These are phyloP conservation scores for Candida wancherniae DNA, from an alignment of 805 yeast species.

Conservation along the genomic window DNA sequence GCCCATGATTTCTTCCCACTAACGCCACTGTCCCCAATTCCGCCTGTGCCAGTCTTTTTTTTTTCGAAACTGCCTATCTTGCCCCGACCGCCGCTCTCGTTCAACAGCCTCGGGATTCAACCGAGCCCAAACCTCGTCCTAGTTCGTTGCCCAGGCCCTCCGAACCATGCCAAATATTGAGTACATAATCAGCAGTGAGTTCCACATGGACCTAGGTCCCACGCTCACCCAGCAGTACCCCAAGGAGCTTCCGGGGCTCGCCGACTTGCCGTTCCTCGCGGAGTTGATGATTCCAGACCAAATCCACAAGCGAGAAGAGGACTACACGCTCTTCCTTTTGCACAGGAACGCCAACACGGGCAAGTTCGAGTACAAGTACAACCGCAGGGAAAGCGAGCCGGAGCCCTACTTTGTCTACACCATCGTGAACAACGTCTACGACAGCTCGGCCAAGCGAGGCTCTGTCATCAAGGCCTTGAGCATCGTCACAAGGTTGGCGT, in stretches of 20 bases:
- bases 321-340: constrained; percentile 53
- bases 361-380: constrained; percentile 34
- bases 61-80: too few relatives aligned
- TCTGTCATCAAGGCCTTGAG: constrained; percentile 56
- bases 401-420: constrained; percentile 52
- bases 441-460: constrained; percentile 49
- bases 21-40: too few relatives aligned
- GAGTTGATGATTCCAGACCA: constrained; percentile 62
- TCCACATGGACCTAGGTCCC: constrained; percentile 75
- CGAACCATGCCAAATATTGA: constrained; percentile 37
- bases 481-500: constrained; percentile 49
- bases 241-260: constrained; percentile 28
- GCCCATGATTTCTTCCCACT: too few relatives aligned
- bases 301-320: constrained; percentile 52
- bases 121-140: too few relatives aligned
- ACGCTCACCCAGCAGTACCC: constrained; percentile 61
- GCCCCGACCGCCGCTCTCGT: too few relatives aligned
- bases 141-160: too few relatives aligned
- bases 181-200: constrained; percentile 67
- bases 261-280: constrained; percentile 38
- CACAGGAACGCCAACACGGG: constrained; percentile 39
- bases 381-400: constrained; percentile 28
- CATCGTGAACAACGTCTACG: constrained; percentile 46
- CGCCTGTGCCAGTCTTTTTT: too few relatives aligned
- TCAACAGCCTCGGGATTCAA: too few relatives aligned